Percentiles rank a stretch among this genome's conserved stretches.
These are phyloP conservation scores for Didymella keratinophila DNA, from an alignment of 2,329 filamentous ascomycete genomes.

Conservation along the genomic window DNA sequence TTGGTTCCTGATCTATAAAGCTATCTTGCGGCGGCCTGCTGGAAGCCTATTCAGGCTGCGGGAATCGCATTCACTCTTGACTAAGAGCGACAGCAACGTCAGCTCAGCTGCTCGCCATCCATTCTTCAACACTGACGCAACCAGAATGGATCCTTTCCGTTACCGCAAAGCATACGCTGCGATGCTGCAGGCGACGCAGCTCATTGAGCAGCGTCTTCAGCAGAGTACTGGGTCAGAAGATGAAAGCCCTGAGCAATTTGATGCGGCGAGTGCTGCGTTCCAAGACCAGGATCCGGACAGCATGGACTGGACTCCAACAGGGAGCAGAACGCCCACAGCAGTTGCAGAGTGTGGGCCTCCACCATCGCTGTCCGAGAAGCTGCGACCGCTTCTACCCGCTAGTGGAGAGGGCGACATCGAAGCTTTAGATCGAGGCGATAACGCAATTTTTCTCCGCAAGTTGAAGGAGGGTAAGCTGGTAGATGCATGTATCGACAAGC, in stretches of 20 bases:
- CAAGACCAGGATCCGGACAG: slow-evolving; percentile 46
- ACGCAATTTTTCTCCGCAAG: slow-evolving; percentile 44
- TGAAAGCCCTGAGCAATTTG: slow-evolving; percentile 17
- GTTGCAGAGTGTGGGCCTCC: slow-evolving; percentile 43
- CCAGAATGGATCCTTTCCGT: slow-evolving; percentile 48
- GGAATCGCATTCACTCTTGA: background rate
- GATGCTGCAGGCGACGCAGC: slow-evolving; percentile 47
- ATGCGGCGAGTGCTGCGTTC: slow-evolving; percentile 23
- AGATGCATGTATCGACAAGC: slow-evolving; percentile 49
- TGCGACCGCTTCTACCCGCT: slow-evolving; percentile 43
- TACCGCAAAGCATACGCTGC: slow-evolving; percentile 50
- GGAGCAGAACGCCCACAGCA: slow-evolving; percentile 37
- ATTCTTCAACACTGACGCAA: slow-evolving; percentile 24
- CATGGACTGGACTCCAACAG: slow-evolving; percentile 51
- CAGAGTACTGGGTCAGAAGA: slow-evolving; percentile 26
- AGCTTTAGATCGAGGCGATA: slow-evolving; percentile 34
- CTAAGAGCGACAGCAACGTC: slow-evolving; percentile 8
- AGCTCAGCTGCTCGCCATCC: background rate
- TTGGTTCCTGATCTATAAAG: slow-evolving; percentile 17
- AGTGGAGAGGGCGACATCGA: slow-evolving; percentile 36
- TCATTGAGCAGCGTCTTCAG: slow-evolving; percentile 43
- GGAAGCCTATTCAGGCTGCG: background rate
- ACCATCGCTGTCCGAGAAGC: slow-evolving; percentile 38
- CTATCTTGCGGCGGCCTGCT: background rate
- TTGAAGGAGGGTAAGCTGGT: slow-evolving; percentile 48